Evolutionary conservation across 768 basidiomycete genomes (phyloP).

Genomic region (Pulveroboletus sp.): DNA sequence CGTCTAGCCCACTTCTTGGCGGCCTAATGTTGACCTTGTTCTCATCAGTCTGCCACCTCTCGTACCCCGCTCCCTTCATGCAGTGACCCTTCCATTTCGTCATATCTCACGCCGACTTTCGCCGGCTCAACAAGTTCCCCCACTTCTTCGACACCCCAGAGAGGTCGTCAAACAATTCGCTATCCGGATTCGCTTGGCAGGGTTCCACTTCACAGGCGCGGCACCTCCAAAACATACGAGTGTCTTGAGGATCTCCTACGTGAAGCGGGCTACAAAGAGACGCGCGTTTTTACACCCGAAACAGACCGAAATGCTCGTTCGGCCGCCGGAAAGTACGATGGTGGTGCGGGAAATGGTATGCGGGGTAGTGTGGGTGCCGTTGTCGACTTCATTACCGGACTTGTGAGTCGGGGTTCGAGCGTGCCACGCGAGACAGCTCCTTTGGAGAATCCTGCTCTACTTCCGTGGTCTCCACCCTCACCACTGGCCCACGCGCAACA

Average conservation of each 20-base stretch:
- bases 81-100: slow-evolving; percentile 6
- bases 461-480: slow-evolving; percentile 25
- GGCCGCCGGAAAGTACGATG: slow-evolving; percentile 20
- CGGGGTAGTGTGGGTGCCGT: slow-evolving; percentile 50
- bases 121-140: slow-evolving; percentile 10
- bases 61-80: slow-evolving; percentile 5
- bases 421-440: slow-evolving; percentile 17
- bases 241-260: slow-evolving; percentile 80
- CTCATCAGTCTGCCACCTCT: slow-evolving; percentile 9
- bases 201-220: slow-evolving; percentile 74
- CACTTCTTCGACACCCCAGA: slow-evolving; percentile 41
- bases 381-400: slow-evolving; percentile 63
- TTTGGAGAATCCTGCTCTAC: slow-evolving; percentile 6
- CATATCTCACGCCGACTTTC: slow-evolving; percentile 9
- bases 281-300: slow-evolving; percentile 86
- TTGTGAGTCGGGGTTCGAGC: slow-evolving; percentile 39
- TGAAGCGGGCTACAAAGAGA: slow-evolving; percentile 92
- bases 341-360: slow-evolving; percentile 36
- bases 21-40: slow-evolving; percentile 13
- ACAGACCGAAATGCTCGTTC: slow-evolving; percentile 47
- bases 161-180: slow-evolving; percentile 40
- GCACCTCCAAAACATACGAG: slow-evolving; percentile 80
- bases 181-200: slow-evolving; percentile 63
- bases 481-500: slow-evolving; percentile 18
- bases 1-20: background rate